Evolutionary conservation across 306 rosid genomes (phyloP).

Genomic region (Oemleria cerasiformis): DNA sequence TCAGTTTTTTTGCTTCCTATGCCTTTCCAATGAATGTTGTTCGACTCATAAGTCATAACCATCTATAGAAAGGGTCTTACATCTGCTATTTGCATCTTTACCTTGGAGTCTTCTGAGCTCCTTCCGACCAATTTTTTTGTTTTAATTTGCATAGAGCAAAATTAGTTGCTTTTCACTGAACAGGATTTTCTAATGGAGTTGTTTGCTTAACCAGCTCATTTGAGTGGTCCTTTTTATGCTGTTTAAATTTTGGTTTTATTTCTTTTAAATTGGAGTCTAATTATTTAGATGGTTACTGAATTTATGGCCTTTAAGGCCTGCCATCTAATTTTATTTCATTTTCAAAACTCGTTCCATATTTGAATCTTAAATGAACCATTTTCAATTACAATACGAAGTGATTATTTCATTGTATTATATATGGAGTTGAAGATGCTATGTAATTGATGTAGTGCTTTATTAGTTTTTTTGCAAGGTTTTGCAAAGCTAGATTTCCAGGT

Average conservation of each 20-base stretch:
- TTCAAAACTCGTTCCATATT: no score
- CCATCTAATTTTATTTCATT: no score
- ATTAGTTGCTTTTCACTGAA: background rate
- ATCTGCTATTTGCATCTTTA: background rate
- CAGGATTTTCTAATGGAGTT: constrained; percentile 30
- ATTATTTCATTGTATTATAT: no score
- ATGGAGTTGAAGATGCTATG: no score
- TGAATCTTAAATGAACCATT: no score
- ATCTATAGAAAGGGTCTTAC: background rate
- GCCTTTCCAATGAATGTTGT: background rate
- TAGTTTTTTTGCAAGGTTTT: no score
- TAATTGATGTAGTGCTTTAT: no score
- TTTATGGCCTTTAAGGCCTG: no score
- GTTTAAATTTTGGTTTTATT: constrained; percentile 61
- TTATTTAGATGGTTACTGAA: no score
- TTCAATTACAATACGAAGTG: no score
- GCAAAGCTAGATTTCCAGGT: no score
- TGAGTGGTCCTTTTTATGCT: constrained; percentile 89
- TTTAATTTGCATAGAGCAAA: background rate
- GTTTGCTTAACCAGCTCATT: constrained; percentile 63
- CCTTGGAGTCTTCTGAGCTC: background rate
- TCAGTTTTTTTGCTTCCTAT: background rate
- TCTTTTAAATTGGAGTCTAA: no score
- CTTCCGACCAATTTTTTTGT: background rate
- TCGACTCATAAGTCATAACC: background rate